A percentile compares a stretch with the other conserved stretches of the same genome.
These are phyloP conservation scores for Pleurozium schreberi DNA, from an alignment of 225 moss, liverwort and hornwort genomes.

Conservation along the genomic window DNA sequence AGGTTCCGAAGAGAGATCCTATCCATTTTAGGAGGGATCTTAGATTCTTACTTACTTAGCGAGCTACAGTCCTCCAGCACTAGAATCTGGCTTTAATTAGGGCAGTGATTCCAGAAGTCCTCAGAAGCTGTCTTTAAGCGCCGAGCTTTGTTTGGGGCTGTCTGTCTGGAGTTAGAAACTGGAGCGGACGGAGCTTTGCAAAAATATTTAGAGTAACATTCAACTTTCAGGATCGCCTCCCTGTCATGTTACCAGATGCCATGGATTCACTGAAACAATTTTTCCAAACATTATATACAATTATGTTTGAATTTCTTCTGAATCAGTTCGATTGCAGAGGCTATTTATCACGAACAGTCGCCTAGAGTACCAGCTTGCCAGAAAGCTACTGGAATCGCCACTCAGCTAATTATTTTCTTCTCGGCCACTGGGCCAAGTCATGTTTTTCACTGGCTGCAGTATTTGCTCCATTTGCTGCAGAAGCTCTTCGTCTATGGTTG, in stretches of 20 bases:
- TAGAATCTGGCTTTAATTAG: neutral
- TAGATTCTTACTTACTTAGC: neutral
- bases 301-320: neutral
- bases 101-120: neutral
- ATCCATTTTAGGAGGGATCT: neutral
- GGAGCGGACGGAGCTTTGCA: neutral
- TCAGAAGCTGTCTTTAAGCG: neutral
- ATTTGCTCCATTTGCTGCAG: conserved; percentile 58
- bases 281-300: neutral
- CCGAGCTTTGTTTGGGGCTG: neutral
- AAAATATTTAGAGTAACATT: neutral
- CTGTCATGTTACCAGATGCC: neutral
- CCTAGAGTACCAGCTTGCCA: neutral
- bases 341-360: neutral
- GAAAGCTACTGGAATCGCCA: neutral
- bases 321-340: neutral
- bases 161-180: neutral
- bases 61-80: neutral
- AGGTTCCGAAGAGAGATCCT: neutral
- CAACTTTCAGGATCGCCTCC: neutral
- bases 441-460: conserved; percentile 67
- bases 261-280: neutral
- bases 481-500: conserved; percentile 33
- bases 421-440: conserved; percentile 75
- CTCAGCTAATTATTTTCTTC: conserved; percentile 51